Evolutionary conservation across 1,284 basidiomycete genomes (phyloP), one percentile per base, ranked within the genome.

Genomic region (Cystobasidium sp.): DNA sequence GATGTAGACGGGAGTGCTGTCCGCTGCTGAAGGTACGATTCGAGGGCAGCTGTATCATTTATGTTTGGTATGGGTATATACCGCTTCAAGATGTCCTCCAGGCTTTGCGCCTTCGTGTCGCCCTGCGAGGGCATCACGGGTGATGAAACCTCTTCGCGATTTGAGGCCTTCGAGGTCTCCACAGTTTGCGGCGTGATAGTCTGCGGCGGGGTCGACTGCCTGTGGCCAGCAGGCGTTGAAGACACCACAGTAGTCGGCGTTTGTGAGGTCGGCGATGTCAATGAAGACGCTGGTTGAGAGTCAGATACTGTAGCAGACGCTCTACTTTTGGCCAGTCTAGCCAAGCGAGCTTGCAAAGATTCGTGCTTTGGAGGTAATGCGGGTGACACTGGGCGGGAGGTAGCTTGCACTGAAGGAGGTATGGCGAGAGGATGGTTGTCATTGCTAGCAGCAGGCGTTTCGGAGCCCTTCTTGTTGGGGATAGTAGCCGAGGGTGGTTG

Each of bases 321-420:
- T 49, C 70, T 62, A n/a, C 46, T 52, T 31, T 66, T 66, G 18
- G 64, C 64, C 8, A 73, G 49, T 49, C 70, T 53, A n/a, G 70
- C 70, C n/a, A 73, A 44, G 31, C 70, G 61, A 22, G 70, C 70
- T n/a, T 62, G 59, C 20, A 73, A 20, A n/a, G 62, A 65, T 22
- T 73, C 70, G 53, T 53, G 63, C 39, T 73, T 73, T 7, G 70
- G 62, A 6, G 70, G 53, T 14, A 47, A 44, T n/a, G 63, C 61
- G 49, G 70, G 58, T 12, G 70, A 53, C 24, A 49, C 53, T 47
- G 66, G 43, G n/a, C 66, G 52, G 22, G 66, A 68, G 18, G 53
- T 59, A n/a, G 66, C 46, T 51, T 44, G 51, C 16, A 53, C 8
- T 44, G 39, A 6, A 39, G 51, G 10, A 7, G 66, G 52, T 24